Percentiles rank a stretch among this genome's conserved stretches.
Evolutionary conservation across 305 asterid genomes (phyloP).

Genomic region (Rubia tinctorum): DNA sequence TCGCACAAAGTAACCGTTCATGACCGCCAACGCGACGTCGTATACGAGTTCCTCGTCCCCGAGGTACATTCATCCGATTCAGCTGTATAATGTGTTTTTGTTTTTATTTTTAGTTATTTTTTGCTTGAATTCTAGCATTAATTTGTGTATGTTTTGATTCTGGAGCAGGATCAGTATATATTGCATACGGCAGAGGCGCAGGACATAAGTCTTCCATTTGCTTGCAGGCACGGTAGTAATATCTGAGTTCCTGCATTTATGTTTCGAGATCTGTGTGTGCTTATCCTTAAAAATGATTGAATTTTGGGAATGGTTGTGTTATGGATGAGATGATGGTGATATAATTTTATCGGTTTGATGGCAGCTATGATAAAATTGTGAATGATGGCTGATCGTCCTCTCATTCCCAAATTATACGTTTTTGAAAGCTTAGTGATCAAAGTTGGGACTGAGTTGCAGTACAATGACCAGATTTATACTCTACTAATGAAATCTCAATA

Average conservation of each 20-base stretch:
- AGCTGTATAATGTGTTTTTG: not conserved
- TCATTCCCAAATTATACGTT: not conserved
- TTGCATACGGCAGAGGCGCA: slow-evolving; percentile 94
- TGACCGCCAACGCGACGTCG: slow-evolving; percentile 72
- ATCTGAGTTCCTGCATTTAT: not conserved
- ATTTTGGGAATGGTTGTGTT: slow-evolving; percentile 2
- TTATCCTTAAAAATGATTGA: not conserved
- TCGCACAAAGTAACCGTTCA: slow-evolving; percentile 86
- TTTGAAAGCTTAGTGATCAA: not conserved
- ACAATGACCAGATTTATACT: not conserved
- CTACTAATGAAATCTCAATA: not conserved
- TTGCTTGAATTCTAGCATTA: not conserved
- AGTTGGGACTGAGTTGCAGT: not conserved
- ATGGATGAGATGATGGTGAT: slow-evolving; percentile 22
- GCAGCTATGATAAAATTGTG: slow-evolving; percentile 16
- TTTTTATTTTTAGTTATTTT: not conserved
- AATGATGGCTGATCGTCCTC: slow-evolving; percentile 16
- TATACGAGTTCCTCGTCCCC: slow-evolving; percentile 79
- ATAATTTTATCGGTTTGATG: slow-evolving; percentile 22
- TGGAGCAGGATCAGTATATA: slow-evolving; percentile 81
- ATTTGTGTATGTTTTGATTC: slow-evolving; percentile 9
- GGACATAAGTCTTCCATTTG: slow-evolving; percentile 81
- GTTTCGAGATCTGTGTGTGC: not conserved
- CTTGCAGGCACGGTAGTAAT: slow-evolving; percentile 94
- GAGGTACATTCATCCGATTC: slow-evolving; percentile 42